Conservation (phyloP, 352 stramenopile genomes). For the Phytopythium delawarense region DNA sequence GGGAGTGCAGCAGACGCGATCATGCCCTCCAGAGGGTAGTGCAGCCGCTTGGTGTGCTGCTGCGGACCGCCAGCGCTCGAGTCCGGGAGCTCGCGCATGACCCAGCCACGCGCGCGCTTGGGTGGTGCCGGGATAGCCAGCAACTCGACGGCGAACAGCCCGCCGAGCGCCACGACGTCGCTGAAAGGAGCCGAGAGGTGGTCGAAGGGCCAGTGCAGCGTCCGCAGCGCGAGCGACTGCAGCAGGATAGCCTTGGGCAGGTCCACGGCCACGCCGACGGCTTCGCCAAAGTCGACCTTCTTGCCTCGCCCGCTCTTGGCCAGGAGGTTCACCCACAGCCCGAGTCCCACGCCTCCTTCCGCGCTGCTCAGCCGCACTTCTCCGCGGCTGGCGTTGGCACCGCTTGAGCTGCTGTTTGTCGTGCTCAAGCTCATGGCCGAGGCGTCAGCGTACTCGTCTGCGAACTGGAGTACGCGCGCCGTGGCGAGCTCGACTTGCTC, state of each 20-base stretch:
- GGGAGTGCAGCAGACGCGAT: conserved; percentile 58
- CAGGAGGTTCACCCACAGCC: conserved; percentile 71
- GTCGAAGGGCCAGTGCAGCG: conserved; percentile 64
- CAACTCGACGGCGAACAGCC: conserved; percentile 65
- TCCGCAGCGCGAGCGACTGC: conserved; percentile 68
- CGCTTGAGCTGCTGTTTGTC: conserved; percentile 7
- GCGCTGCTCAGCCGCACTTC: conserved; percentile 67
- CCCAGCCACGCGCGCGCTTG: conserved; percentile 66
- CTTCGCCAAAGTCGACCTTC: conserved; percentile 63
- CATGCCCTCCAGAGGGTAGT: conserved; percentile 76
- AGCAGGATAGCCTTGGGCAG: conserved; percentile 76
- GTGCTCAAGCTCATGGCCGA: conserved; percentile 10
- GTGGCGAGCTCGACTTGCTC: conserved; percentile 67
- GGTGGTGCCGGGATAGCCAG: conserved; percentile 60
- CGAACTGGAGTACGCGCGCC: conserved; percentile 65
- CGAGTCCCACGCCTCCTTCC: conserved; percentile 43
- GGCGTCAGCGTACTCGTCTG: conserved; percentile 66
- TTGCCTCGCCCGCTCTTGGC: conserved; percentile 76
- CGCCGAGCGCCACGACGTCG: conserved; percentile 46
- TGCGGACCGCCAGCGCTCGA: conserved; percentile 17
- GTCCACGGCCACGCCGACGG: conserved; percentile 54
- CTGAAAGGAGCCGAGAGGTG: conserved; percentile 19
- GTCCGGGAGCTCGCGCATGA: conserved; percentile 68
- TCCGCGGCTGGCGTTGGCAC: conserved; percentile 21
- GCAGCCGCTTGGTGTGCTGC: conserved; percentile 55